Evolutionary conservation across 2,329 filamentous ascomycete species (phyloP), one percentile per base, ranked within the genome.

Genomic region (Phyllachora maydis): DNA sequence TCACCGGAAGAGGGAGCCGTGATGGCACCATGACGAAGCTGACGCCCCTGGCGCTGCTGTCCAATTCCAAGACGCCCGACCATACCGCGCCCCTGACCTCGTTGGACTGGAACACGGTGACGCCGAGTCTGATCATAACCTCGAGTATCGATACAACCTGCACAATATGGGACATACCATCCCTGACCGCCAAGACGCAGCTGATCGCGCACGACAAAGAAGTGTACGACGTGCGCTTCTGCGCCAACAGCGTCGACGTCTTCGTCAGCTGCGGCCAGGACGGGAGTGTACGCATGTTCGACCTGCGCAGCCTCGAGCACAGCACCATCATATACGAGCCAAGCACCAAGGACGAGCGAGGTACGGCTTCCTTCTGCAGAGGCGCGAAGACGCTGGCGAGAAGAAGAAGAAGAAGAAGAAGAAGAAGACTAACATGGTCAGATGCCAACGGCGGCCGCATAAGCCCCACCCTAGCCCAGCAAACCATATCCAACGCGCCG

Each of bases 311-410:
- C 46, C 54, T 98, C 25, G 88, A 98, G 45, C 88, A 98, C 46
- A 93, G 83, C 34, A 98, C 88, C 23, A 98, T 98, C 45, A 98
- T 98, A 33, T 98, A 98, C 45, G 88, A 98, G 47, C 88, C 88
- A 4, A 85, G 79, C 0, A 76, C 82, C 35, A 93, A 93, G 50
- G 71, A 74, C 30, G 67, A 73, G 21, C 53, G 66, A 56, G 63
- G 76, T 81, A 54, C 33, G 52, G 41, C 4, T 13, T 17, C 8
- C 22, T 16, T n/a, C n/a, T n/a, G n/a, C n/a, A n/a, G n/a, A n/a
- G n/a, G n/a, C n/a, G n/a, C n/a, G n/a, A n/a, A 13, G 18, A 16
- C 13, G 9, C 12, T 15, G 23, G n/a, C n/a, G n/a, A n/a, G n/a
- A n/a, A n/a, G n/a, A n/a, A n/a, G n/a, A n/a, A n/a, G n/a, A n/a